Percentiles rank a stretch among this genome's conserved stretches.
Evolutionary conservation across 2,329 filamentous ascomycete genomes (phyloP).

Genomic region (Aspergillus novoparasiticus): DNA sequence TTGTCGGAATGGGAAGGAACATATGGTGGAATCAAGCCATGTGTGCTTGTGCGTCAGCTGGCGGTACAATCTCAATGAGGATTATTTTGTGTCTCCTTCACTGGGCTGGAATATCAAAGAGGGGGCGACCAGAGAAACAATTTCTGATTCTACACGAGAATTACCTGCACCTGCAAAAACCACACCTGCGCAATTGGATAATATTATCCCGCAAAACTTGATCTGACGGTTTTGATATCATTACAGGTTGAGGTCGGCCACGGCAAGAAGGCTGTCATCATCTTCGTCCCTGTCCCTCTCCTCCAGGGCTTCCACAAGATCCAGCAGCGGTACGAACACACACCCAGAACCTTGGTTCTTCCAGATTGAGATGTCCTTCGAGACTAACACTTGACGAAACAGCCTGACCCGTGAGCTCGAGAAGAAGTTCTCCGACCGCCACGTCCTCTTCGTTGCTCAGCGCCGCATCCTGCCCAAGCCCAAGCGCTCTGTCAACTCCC

Average conservation of each 20-base stretch:
- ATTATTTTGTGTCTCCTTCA: not conserved
- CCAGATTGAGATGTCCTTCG: slow-evolving; percentile 1
- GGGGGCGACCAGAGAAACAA: slow-evolving; percentile 1
- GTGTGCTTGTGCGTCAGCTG: not conserved
- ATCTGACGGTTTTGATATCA: slow-evolving; percentile 17
- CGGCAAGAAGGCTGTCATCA: slow-evolving; percentile 99
- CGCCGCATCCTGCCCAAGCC: slow-evolving; percentile 98
- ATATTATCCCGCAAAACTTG: not conserved
- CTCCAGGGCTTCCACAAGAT: slow-evolving; percentile 98
- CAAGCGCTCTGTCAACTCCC: slow-evolving; percentile 95
- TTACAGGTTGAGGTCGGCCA: slow-evolving; percentile 98
- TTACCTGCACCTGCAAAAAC: not conserved
- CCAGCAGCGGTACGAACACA: slow-evolving; percentile 87
- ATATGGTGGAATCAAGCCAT: not conserved
- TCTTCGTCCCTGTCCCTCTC: slow-evolving; percentile 99
- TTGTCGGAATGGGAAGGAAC: not conserved
- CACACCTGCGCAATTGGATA: slow-evolving; percentile 8
- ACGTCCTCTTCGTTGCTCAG: slow-evolving; percentile 97
- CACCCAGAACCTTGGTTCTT: not conserved
- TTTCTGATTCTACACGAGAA: not conserved
- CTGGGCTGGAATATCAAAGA: not conserved
- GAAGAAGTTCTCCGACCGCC: slow-evolving; percentile 99
- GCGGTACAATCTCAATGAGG: not conserved
- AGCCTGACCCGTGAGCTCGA: slow-evolving; percentile 99
- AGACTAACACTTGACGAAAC: slow-evolving; percentile 7